Conservation (phyloP, 129 eudicot species). For the Arctium lappa region DNA sequence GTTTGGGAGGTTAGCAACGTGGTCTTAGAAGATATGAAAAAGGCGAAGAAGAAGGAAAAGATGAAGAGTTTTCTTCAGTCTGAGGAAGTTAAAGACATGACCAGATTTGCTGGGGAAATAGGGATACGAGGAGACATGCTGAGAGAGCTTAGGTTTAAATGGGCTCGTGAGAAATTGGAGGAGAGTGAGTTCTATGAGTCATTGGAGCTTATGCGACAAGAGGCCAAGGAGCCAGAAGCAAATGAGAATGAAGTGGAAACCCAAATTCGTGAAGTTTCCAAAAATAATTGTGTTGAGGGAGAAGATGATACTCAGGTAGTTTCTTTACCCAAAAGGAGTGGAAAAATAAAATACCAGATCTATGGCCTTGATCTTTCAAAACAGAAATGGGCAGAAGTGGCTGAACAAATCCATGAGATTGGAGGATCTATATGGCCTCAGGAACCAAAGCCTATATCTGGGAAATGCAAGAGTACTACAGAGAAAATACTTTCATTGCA, state of each 20-base stretch:
- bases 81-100: constrained; percentile 81
- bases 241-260: constrained; percentile 4
- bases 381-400: constrained; percentile 77
- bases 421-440: constrained; percentile 54
- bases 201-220: constrained; percentile 39
- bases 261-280: constrained; percentile 23
- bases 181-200: constrained; percentile 65
- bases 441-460: constrained; percentile 73
- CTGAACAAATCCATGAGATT: constrained; percentile 58
- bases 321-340: constrained; percentile 78
- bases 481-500: constrained; percentile 54
- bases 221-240: constrained; percentile 17
- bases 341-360: constrained; percentile 76
- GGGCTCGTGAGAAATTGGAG: constrained; percentile 95
- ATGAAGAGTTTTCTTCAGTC: constrained; percentile 70
- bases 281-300: constrained; percentile 1
- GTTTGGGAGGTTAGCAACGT: constrained; percentile 71
- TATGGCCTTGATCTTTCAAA: constrained; percentile 93
- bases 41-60: constrained; percentile 80
- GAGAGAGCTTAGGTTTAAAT: constrained; percentile 85
- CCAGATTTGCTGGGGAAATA: constrained; percentile 81
- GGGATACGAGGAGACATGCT: constrained; percentile 93
- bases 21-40: constrained; percentile 76
- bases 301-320: constrained; percentile 30
- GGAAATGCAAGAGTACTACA: constrained; percentile 70